phyloP scores from a whole-genome alignment of 1,139 yeast genomes.

The Debaryomycetaceae sp. region DNA sequence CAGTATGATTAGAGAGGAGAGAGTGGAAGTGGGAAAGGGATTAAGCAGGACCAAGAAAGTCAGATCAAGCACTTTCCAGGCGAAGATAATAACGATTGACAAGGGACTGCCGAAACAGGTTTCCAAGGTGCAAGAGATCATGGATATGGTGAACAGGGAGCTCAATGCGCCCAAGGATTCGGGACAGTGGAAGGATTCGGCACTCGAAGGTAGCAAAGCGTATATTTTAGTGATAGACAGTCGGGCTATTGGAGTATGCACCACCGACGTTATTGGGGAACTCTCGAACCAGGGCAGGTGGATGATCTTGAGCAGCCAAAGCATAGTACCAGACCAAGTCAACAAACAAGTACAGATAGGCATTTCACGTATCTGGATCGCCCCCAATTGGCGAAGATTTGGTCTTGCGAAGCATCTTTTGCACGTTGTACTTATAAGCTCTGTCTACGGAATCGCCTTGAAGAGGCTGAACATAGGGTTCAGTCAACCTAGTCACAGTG shows the following conservation, averaged over 20 bases:
- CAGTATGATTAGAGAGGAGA: conserved; percentile 5
- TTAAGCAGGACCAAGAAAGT: background rate
- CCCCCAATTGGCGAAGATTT: conserved; percentile 48
- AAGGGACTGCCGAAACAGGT: conserved; percentile 17
- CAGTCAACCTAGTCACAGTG: conserved; percentile 69
- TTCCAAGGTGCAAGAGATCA: conserved; percentile 21
- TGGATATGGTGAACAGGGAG: conserved; percentile 55
- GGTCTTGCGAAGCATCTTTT: conserved; percentile 49
- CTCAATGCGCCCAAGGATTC: conserved; percentile 57
- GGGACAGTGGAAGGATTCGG: conserved; percentile 39
- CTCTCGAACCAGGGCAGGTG: conserved; percentile 30
- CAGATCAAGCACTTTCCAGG: conserved; percentile 7
- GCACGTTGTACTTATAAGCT: conserved; percentile 32
- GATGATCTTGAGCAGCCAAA: conserved; percentile 43
- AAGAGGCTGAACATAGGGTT: conserved; percentile 49
- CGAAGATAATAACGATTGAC: conserved; percentile 13
- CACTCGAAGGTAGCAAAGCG: conserved; percentile 33
- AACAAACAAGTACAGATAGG: conserved; percentile 41
- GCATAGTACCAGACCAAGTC: conserved; percentile 33
- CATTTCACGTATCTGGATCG: conserved; percentile 63
- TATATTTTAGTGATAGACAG: conserved; percentile 40
- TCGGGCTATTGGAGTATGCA: conserved; percentile 52
- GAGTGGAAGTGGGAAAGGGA: background rate
- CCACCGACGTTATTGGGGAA: conserved; percentile 34
- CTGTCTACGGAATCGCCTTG: conserved; percentile 52